These are phyloP conservation scores for Sphaerulina populicola DNA, from an alignment of 2,329 filamentous ascomycete species.

Conservation along the genomic window DNA sequence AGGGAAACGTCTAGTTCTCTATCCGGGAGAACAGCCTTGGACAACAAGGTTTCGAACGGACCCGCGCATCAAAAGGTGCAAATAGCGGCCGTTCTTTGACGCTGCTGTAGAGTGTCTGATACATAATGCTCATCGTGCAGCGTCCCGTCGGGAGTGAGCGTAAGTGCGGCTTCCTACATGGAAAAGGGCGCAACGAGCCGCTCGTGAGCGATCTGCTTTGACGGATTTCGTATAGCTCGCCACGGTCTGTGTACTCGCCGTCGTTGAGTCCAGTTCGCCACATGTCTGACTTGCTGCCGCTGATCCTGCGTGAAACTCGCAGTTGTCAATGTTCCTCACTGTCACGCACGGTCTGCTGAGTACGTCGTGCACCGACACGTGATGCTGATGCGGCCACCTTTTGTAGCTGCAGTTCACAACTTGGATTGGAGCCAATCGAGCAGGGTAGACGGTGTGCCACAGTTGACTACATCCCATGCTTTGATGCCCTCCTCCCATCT, in stretches of 20 bases:
- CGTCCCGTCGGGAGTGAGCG: not conserved
- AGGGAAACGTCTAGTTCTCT: not conserved
- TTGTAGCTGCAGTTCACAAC: constrained; percentile 13
- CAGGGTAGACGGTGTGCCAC: constrained; percentile 15
- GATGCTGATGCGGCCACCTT: not conserved
- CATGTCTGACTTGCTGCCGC: not conserved
- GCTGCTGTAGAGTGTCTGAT: not conserved
- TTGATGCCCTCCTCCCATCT: constrained; percentile 41
- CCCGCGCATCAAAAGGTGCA: not conserved
- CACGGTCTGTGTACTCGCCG: not conserved
- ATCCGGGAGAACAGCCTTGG: not conserved
- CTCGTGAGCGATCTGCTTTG: not conserved
- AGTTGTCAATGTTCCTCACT: not conserved
- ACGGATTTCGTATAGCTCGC: too few species aligned
- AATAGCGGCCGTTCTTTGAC: not conserved
- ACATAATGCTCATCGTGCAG: not conserved
- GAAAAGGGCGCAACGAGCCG: not conserved
- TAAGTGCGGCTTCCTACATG: not conserved
- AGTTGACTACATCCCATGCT: constrained; percentile 41
- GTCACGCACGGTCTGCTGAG: not conserved
- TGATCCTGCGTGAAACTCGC: not conserved
- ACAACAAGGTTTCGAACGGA: not conserved
- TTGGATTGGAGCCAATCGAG: constrained; percentile 23
- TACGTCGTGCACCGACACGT: not conserved
- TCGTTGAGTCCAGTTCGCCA: not conserved